Evolutionary conservation across 495 filamentous ascomycete genomes (phyloP).

Genomic region (Neurospora sp.): DNA sequence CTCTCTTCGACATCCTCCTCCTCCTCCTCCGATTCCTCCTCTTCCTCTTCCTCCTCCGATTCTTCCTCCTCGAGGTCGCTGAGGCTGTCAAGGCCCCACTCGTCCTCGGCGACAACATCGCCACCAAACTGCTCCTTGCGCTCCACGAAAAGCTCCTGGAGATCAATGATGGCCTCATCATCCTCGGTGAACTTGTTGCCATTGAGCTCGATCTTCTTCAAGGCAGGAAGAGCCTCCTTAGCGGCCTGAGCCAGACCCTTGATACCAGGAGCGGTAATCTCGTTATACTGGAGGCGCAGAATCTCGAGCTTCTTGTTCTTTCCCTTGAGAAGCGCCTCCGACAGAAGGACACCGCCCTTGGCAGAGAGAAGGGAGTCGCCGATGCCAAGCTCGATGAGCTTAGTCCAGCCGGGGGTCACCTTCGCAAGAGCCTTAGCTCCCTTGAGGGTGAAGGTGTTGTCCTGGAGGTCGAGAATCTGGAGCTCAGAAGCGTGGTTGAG

Average conservation of each 20-base stretch:
- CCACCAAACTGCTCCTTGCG: constrained; percentile 53
- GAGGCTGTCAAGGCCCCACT: constrained; percentile 78
- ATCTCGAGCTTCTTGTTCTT: constrained; percentile 68
- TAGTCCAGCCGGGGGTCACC: constrained; percentile 63
- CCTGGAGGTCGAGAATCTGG: constrained; percentile 77
- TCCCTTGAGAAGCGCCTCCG: constrained; percentile 59
- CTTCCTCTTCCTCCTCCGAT: constrained; percentile 60
- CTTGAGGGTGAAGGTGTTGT: constrained; percentile 85
- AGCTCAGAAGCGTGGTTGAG: constrained; percentile 56
- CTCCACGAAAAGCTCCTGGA: constrained; percentile 43
- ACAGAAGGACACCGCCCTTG: constrained; percentile 68
- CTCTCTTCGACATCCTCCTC: constrained; percentile 52
- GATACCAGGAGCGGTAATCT: constrained; percentile 67
- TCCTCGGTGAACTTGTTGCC: constrained; percentile 92
- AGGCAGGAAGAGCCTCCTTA: constrained; percentile 52
- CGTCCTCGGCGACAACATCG: constrained; percentile 49
- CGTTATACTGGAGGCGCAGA: constrained; percentile 86
- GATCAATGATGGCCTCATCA: constrained; percentile 47
- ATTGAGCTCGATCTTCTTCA: constrained; percentile 84
- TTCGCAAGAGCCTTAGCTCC: constrained; percentile 71
- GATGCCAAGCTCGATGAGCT: constrained; percentile 74
- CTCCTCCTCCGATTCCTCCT: constrained; percentile 57
- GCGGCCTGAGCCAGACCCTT: constrained; percentile 57
- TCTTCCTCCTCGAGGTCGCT: constrained; percentile 73
- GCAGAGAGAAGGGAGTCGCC: constrained; percentile 77